Evolutionary conservation across 805 yeast genomes (phyloP).

Genomic region (Schwanniomyces occidentalis): DNA sequence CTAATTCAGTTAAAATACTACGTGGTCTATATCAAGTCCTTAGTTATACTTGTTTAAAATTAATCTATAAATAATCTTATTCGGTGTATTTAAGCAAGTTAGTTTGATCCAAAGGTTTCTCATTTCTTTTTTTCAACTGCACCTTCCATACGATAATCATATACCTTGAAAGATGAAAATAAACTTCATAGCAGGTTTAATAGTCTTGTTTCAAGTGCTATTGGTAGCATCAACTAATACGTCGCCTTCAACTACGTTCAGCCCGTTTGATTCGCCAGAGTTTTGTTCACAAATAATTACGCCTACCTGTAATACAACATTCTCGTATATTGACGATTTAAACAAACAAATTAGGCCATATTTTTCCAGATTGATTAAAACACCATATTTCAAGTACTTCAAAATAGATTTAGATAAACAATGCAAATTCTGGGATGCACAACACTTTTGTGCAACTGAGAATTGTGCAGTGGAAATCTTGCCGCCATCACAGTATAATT

Average conservation of each 20-base stretch:
- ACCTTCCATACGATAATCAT: too few species aligned
- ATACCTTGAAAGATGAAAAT: too few species aligned
- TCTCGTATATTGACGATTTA: constrained; percentile 40
- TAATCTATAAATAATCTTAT: too few species aligned
- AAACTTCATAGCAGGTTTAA: too few species aligned
- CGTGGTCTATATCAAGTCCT: too few species aligned
- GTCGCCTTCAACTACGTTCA: constrained; percentile 13
- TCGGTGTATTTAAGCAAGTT: too few species aligned
- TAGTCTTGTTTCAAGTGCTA: too few species aligned
- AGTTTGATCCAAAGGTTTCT: too few species aligned
- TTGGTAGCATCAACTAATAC: too few species aligned
- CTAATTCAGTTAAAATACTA: too few species aligned
- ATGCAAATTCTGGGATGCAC: constrained; percentile 86
- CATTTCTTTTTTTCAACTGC: too few species aligned
- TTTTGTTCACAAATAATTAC: constrained; percentile 47
- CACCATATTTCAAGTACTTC: constrained; percentile 86
- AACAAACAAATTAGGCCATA: constrained; percentile 44
- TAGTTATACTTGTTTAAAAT: too few species aligned
- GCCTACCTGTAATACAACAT: constrained; percentile 46
- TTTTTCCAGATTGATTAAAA: constrained; percentile 57
- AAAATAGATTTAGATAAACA: constrained; percentile 77
- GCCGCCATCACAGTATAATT: constrained; percentile 65
- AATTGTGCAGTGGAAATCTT: constrained; percentile 85
- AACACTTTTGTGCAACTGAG: constrained; percentile 81
- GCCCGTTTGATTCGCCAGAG: constrained; percentile 44